Base-by-base conservation (phyloP, 805 yeast genomes). In the Geotrichum ghanense region DNA sequence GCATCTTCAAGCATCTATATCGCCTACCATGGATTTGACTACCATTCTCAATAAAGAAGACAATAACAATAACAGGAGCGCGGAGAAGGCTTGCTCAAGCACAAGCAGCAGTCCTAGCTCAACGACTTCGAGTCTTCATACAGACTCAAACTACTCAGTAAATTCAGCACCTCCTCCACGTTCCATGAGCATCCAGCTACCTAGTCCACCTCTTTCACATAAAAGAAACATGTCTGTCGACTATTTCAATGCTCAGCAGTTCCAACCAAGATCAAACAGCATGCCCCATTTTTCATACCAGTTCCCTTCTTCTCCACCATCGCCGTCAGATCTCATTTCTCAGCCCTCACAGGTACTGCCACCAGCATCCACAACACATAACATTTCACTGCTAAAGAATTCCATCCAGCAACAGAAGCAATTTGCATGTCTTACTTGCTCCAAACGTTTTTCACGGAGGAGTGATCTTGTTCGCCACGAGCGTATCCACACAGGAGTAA, bases 401-500 rank as follows among this genome's bases (percentile, higher is more conserved):
- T 31, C 37, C 37, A 31, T 31, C 37, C 37, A 31, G 16, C 37
- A 31, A 34, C 26, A 34, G 14, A 58, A 60, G 45, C 60, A 55
- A 46, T 65, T 55, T 48, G 50, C 46, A 1, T 65, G 70, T 52
- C 50, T 54, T 19, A 55, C 60, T 17, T 87, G 96, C 62, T 77
- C 76, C 0, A 78, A 81, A 56, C 56, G 73, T 3, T 87, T 87
- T 59, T 76, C 81, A 16, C 88, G 89, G 19, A 76, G 85, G 57
- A 78, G 86, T 37, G 89, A 87, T 58, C 78, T 87, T 78, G 78
- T 82, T 3, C 70, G 96, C 50, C 96, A 87, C 62, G 73, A 76
- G 52, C 76, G 78, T 57, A 71, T 84, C 40, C 95, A 87, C 48
- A 50, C 66, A 2, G 69, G 68, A 1, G 56, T 59, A 31, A 54